Conservation (phyloP, 495 filamentous ascomycete species). For the Penicillium egyptiacum region DNA sequence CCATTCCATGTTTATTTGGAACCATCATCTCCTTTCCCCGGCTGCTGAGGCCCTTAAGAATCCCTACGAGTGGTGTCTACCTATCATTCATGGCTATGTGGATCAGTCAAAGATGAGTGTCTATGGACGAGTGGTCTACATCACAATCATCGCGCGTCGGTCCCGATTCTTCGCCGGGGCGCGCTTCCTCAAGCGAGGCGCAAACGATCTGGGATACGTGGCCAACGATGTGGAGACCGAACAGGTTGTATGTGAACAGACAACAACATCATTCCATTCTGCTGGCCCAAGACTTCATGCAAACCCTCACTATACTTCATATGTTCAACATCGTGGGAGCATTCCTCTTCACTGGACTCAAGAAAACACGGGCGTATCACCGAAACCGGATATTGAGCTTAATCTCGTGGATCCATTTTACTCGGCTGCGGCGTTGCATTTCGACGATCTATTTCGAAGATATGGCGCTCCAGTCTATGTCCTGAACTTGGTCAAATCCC, state of each 20-base stretch:
- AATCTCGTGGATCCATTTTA: conserved; percentile 96
- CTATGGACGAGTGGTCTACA: conserved; percentile 82
- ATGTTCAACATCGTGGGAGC: conserved; percentile 94
- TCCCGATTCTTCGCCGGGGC: conserved; percentile 95
- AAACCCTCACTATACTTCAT: conserved; percentile 91
- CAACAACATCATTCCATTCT: conserved; percentile 93
- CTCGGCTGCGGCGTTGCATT: conserved; percentile 91
- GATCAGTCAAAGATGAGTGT: conserved; percentile 84
- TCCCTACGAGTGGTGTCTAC: conserved; percentile 92
- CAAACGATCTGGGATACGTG: conserved; percentile 94
- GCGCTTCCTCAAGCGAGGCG: conserved; percentile 88
- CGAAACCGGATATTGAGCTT: conserved; percentile 92
- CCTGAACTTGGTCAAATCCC: conserved; percentile 88
- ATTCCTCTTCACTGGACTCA: conserved; percentile 98
- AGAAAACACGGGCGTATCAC: conserved; percentile 91
- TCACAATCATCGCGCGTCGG: conserved; percentile 88
- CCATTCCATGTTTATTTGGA: conserved; percentile 98
- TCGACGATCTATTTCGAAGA: conserved; percentile 91
- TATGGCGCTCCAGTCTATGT: conserved; percentile 91
- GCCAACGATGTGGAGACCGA: conserved; percentile 99
- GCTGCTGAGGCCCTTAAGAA: conserved; percentile 68
- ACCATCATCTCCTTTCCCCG: conserved; percentile 81
- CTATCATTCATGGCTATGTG: conserved; percentile 94
- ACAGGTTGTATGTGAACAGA: conserved; percentile 92
- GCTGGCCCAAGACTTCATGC: conserved; percentile 82